A percentile compares a stretch with the other conserved stretches of the same genome.
Conservation (phyloP, 208 protist species). For the Herpetomonas tarakana region DNA sequence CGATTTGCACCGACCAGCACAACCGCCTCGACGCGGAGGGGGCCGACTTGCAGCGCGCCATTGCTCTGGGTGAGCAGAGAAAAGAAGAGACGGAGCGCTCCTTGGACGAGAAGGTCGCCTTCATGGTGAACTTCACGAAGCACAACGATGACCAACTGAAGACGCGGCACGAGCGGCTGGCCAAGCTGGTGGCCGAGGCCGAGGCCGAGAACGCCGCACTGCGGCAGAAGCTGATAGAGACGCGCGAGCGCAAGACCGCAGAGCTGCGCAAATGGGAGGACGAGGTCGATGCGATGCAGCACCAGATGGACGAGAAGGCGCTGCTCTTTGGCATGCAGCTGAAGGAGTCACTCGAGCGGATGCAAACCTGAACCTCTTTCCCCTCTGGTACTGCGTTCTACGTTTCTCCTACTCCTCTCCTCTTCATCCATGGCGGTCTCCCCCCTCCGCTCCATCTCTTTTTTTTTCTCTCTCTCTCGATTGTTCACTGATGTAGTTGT, state of each 20-base stretch:
- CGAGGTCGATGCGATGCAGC: conserved; percentile 71
- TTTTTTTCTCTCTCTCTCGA: too few species aligned
- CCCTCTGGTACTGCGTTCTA: too few species aligned
- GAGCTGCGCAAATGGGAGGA: conserved; percentile 81
- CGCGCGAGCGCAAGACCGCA: conserved; percentile 44
- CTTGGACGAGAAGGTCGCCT: conserved; percentile 50
- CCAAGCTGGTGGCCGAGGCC: conserved; percentile 56
- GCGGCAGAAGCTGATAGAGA: conserved; percentile 50
- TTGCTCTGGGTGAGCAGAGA: conserved; percentile 57
- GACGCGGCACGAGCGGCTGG: conserved; percentile 60
- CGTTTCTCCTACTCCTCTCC: too few species aligned
- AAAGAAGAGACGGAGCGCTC: conserved; percentile 47
- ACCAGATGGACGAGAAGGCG: conserved; percentile 87
- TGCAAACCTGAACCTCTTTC: conserved; percentile 9
- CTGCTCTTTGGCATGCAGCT: conserved; percentile 88
- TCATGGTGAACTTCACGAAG: conserved; percentile 66
- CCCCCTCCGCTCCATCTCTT: too few species aligned
- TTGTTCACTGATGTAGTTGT: too few species aligned
- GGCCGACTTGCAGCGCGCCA: conserved; percentile 41
- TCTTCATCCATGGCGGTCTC: too few species aligned
- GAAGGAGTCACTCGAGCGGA: conserved; percentile 65
- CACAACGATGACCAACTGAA: conserved; percentile 79
- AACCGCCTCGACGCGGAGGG: conserved; percentile 46
- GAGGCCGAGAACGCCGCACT: conserved; percentile 68
- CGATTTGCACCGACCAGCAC: conserved; percentile 74